Percentiles rank a stretch among this genome's conserved stretches.
Evolutionary conservation across 148 eudicot species (phyloP).

Genomic region (Camellia granthamiana): DNA sequence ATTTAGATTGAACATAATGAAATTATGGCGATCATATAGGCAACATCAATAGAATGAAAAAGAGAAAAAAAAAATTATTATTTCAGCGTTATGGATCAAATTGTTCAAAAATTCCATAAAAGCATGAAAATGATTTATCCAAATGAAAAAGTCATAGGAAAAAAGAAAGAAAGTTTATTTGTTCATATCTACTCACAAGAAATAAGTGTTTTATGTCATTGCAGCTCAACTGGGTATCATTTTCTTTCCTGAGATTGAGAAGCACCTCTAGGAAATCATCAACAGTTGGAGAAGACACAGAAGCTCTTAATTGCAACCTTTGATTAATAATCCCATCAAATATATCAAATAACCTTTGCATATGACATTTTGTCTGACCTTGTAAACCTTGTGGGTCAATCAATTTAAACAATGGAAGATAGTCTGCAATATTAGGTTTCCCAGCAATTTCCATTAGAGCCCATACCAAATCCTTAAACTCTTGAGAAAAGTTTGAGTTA

Average conservation of each 20-base stretch:
- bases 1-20: too few relatives aligned
- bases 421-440: background rate
- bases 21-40: too few relatives aligned
- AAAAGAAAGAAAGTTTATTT: background rate
- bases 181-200: conserved; percentile 18
- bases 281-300: background rate
- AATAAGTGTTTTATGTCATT: conserved; percentile 31
- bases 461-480: background rate
- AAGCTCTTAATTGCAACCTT: conserved; percentile 9
- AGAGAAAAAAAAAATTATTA: too few relatives aligned
- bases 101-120: too few relatives aligned
- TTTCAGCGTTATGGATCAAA: too few relatives aligned
- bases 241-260: conserved; percentile 19
- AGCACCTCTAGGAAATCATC: conserved; percentile 28
- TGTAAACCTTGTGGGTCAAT: background rate
- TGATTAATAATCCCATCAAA: conserved; percentile 17
- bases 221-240: conserved; percentile 14
- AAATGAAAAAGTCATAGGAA: too few relatives aligned
- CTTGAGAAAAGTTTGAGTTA: background rate
- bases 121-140: too few relatives aligned
- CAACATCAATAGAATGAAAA: too few relatives aligned
- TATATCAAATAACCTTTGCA: background rate
- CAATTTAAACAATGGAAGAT: background rate
- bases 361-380: background rate
- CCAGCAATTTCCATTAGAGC: background rate